These are phyloP conservation scores for Phytophthora cajani DNA, from an alignment of 352 stramenopile genomes.

Conservation along the genomic window DNA sequence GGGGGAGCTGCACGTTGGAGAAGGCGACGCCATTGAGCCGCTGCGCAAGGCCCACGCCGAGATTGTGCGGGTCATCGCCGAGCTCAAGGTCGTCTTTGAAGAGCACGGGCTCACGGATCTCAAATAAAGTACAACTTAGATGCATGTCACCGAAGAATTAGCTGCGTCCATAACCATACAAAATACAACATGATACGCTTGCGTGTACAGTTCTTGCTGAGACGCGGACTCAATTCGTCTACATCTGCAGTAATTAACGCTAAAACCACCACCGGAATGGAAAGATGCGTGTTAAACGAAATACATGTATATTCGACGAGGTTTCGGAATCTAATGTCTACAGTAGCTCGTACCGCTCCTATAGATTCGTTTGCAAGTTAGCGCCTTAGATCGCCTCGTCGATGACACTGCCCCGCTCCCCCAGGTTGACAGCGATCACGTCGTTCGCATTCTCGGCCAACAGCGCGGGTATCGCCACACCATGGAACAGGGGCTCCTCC, in stretches of 20 bases:
- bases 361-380: too few species aligned
- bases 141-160: conserved; percentile 32
- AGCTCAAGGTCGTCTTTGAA: conserved; percentile 62
- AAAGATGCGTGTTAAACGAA: too few species aligned
- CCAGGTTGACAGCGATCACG: too few species aligned
- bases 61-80: conserved; percentile 57
- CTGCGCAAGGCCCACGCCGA: conserved; percentile 54
- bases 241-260: background rate
- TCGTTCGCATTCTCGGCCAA: too few species aligned
- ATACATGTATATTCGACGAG: too few species aligned
- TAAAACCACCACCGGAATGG: background rate
- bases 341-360: too few species aligned
- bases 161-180: conserved; percentile 14
- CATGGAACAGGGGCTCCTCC: too few species aligned
- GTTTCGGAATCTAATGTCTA: too few species aligned
- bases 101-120: conserved; percentile 75
- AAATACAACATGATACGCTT: conserved; percentile 6
- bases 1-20: conserved; percentile 47
- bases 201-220: background rate
- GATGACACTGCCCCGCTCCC: too few species aligned
- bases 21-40: conserved; percentile 45
- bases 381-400: too few species aligned
- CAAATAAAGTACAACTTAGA: conserved; percentile 61
- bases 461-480: too few species aligned
- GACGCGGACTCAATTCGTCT: background rate